Conservation (phyloP, 306 rosid genomes). For the Ochetophila trinervis region DNA sequence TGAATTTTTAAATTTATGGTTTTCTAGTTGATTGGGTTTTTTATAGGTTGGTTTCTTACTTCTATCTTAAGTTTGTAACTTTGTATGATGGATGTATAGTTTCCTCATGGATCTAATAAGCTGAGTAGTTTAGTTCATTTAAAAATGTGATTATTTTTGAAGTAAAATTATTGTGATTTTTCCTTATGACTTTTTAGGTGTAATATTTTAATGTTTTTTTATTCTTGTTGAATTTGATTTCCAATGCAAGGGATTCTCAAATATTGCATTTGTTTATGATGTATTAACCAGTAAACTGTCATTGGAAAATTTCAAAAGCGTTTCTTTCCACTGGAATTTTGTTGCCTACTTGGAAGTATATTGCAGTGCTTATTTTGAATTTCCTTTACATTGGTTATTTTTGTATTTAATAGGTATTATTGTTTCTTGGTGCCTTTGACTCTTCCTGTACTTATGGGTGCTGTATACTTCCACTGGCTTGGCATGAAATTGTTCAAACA, state of each 20-base stretch:
- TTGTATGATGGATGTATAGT: no score
- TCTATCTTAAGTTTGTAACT: no score
- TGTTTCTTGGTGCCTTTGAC: slow-evolving; percentile 90
- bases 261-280: neutral
- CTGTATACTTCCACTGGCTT: slow-evolving; percentile 86
- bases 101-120: no score
- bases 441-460: slow-evolving; percentile 63
- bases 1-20: no score
- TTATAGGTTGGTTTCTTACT: no score
- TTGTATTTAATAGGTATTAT: slow-evolving; percentile 49
- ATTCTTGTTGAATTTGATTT: neutral
- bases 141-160: neutral
- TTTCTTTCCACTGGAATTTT: neutral
- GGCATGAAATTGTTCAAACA: slow-evolving; percentile 90
- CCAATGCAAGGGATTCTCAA: neutral
- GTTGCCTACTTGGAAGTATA: neutral
- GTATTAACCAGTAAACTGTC: no score
- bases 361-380: neutral
- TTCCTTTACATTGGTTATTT: neutral
- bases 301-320: no score
- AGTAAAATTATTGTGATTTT: neutral
- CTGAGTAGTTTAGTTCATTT: no score
- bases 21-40: no score
- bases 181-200: neutral
- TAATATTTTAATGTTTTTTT: neutral